These are phyloP conservation scores for Ustilago cynodontis DNA, from an alignment of 1,284 basidiomycete species.

Conservation along the genomic window DNA sequence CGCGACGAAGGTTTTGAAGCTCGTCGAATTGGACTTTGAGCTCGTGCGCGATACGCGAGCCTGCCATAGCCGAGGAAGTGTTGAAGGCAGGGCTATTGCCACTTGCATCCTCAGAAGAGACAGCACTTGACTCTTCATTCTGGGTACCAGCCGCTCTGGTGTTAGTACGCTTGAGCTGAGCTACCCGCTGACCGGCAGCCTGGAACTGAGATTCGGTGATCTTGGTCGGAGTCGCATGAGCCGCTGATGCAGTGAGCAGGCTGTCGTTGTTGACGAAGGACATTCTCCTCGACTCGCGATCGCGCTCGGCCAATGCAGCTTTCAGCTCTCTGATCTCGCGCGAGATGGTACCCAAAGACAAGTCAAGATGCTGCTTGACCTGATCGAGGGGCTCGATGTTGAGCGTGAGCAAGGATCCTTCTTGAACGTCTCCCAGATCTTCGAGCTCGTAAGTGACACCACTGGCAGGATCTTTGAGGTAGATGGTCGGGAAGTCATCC, in stretches of 20 bases:
- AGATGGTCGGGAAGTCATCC: slow-evolving; percentile 95
- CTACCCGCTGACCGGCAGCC: slow-evolving; percentile 63
- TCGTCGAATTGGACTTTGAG: slow-evolving; percentile 93
- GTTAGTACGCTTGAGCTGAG: slow-evolving; percentile 57
- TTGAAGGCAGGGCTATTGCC: slow-evolving; percentile 2
- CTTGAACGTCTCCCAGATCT: slow-evolving; percentile 91
- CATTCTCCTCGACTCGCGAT: slow-evolving; percentile 43
- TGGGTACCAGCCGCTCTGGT: slow-evolving; percentile 30
- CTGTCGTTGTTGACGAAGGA: slow-evolving; percentile 33
- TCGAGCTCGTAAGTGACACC: slow-evolving; percentile 96
- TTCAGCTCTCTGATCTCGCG: slow-evolving; percentile 93
- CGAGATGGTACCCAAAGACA: slow-evolving; percentile 85
- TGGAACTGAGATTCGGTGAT: slow-evolving; percentile 67
- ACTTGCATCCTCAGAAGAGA: not conserved
- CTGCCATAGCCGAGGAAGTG: slow-evolving; percentile 20
- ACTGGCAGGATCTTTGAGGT: slow-evolving; percentile 88
- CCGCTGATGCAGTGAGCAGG: slow-evolving; percentile 24
- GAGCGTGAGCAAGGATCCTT: slow-evolving; percentile 86
- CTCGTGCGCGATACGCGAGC: slow-evolving; percentile 72
- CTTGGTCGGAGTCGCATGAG: slow-evolving; percentile 39
- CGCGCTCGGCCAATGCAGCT: slow-evolving; percentile 74
- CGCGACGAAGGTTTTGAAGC: slow-evolving; percentile 89
- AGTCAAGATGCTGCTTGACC: slow-evolving; percentile 96
- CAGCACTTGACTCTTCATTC: slow-evolving; percentile 9
- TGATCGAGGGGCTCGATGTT: slow-evolving; percentile 98